Conservation (phyloP, 1,284 basidiomycete genomes). For the Malassezia equina region DNA sequence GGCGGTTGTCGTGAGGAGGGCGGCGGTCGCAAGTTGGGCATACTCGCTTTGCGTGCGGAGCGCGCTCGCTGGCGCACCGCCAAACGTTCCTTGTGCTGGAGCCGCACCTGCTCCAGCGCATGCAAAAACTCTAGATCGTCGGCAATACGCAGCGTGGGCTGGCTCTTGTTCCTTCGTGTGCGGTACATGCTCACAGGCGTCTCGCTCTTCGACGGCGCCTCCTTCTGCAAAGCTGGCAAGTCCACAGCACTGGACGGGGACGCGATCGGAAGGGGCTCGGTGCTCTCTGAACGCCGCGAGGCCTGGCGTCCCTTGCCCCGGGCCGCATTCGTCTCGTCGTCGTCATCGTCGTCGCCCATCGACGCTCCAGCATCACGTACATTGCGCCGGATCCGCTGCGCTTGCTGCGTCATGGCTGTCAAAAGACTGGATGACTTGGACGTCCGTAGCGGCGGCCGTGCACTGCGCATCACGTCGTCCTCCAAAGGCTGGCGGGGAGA, state of each 20-base stretch:
- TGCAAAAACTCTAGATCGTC: constrained; percentile 38
- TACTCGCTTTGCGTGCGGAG: constrained; percentile 15
- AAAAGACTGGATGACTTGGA: constrained; percentile 17
- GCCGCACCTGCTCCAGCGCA: constrained; percentile 34
- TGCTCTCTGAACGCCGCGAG: neutral
- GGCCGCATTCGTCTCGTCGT: neutral
- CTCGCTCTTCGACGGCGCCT: neutral
- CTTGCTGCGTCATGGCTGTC: constrained; percentile 1
- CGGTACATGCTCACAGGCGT: constrained; percentile 9
- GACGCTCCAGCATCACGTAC: neutral
- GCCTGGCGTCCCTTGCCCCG: neutral
- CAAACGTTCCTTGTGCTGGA: constrained; percentile 27
- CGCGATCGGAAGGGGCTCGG: neutral
- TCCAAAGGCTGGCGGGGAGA: neutral
- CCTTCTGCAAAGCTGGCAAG: neutral
- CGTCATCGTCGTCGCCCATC: neutral
- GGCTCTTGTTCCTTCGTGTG: constrained; percentile 28
- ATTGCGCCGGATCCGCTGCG: constrained; percentile 6
- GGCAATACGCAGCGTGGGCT: constrained; percentile 36
- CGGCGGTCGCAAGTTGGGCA: constrained; percentile 14
- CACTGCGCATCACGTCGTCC: neutral
- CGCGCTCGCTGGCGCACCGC: constrained; percentile 11
- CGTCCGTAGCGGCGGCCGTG: constrained; percentile 1
- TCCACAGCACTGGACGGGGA: neutral
- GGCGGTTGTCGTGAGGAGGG: neutral